These are phyloP conservation scores for Kingdonia uniflora DNA, from an alignment of 164 flowering plant species.

Conservation along the genomic window DNA sequence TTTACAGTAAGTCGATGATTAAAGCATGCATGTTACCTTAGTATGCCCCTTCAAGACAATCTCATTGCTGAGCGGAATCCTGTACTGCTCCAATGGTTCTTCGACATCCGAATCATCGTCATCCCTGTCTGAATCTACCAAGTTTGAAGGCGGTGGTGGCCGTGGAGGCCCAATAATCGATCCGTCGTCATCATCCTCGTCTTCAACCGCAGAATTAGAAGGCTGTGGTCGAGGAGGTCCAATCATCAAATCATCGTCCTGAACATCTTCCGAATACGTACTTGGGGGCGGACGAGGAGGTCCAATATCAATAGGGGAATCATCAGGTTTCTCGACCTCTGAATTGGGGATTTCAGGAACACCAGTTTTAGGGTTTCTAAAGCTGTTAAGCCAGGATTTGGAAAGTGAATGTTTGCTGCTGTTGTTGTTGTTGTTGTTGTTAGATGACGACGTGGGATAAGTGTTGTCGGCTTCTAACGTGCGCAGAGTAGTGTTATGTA, in stretches of 20 bases:
- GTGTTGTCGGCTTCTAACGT: conserved; percentile 1
- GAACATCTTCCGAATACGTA: conserved; percentile 13
- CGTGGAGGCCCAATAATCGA: conserved; percentile 58
- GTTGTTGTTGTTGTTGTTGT: conserved; percentile 1
- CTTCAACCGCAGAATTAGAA: conserved; percentile 14
- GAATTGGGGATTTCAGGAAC: not conserved
- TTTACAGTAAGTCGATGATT: no score
- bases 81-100: conserved; percentile 27
- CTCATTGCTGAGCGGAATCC: conserved; percentile 83
- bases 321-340: not conserved
- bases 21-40: no score
- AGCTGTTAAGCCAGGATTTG: conserved; percentile 35
- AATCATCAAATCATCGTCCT: conserved; percentile 15
- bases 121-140: conserved; percentile 15
- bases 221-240: conserved; percentile 38
- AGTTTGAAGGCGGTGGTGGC: conserved; percentile 29
- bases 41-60: conserved; percentile 87
- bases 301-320: not conserved
- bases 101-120: conserved; percentile 22
- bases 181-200: conserved; percentile 22
- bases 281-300: conserved; percentile 3
- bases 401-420: conserved; percentile 36
- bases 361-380: conserved; percentile 27
- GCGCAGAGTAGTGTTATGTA: conserved; percentile 80
- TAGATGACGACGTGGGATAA: not conserved